These are phyloP conservation scores for Kodamaea kakaduensis DNA, from an alignment of 805 yeast species.

Conservation along the genomic window DNA sequence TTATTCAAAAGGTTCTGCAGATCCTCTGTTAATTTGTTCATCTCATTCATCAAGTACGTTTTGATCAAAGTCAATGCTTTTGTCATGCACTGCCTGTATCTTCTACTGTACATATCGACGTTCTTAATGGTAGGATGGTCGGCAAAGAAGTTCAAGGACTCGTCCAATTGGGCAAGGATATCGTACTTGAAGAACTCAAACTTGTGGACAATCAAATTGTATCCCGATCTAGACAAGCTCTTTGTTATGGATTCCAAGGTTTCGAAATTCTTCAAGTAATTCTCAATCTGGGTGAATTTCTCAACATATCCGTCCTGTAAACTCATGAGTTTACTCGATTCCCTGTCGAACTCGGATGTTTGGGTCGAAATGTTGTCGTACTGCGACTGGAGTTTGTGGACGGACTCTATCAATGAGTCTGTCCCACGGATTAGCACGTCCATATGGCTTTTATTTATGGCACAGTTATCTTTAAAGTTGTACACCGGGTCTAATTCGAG, in stretches of 20 bases:
- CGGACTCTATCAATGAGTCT: conserved; percentile 37
- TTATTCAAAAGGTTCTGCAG: conserved; percentile 12
- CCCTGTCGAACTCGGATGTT: conserved; percentile 59
- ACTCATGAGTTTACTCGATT: conserved; percentile 48
- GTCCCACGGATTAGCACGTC: conserved; percentile 43
- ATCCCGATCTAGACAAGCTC: conserved; percentile 61
- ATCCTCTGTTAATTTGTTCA: conserved; percentile 30
- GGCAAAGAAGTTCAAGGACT: conserved; percentile 58
- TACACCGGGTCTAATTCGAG: conserved; percentile 29
- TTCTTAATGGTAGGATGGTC: conserved; percentile 57
- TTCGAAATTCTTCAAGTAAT: conserved; percentile 59
- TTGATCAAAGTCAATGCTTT: conserved; percentile 73
- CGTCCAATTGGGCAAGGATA: conserved; percentile 55
- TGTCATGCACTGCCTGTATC: conserved; percentile 80
- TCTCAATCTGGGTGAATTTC: conserved; percentile 43
- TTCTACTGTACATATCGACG: conserved; percentile 58
- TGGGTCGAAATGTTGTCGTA: conserved; percentile 58
- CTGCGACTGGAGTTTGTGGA: conserved; percentile 46
- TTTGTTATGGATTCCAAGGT: conserved; percentile 66
- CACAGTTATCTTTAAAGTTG: conserved; percentile 35
- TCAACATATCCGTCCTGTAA: conserved; percentile 41
- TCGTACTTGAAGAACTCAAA: conserved; percentile 38
- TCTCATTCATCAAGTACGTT: conserved; percentile 53
- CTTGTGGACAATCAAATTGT: conserved; percentile 57
- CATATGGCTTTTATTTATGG: conserved; percentile 19